A percentile compares a stretch with the other conserved stretches of the same genome.
Conservation (phyloP, 2,329 filamentous ascomycete species). For the Epichloe elymi region DNA sequence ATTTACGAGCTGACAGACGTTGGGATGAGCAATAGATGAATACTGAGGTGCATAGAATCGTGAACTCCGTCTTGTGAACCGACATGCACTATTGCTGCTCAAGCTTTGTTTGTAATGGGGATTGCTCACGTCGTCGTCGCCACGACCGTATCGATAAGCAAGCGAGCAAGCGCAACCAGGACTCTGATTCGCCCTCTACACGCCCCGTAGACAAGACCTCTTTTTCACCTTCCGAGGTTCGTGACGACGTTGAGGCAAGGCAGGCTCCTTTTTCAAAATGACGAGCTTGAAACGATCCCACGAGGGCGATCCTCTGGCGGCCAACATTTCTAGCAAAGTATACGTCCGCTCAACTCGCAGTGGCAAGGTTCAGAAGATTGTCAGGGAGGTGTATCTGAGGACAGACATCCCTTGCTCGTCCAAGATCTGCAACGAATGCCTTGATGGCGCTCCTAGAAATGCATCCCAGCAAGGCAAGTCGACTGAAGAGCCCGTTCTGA, state of each 20-base stretch:
- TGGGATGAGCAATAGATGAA: too few relatives aligned
- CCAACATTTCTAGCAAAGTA: conserved; percentile 86
- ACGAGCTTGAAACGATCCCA: conserved; percentile 50
- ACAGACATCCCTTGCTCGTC: conserved; percentile 97
- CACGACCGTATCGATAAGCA: conserved; percentile 18
- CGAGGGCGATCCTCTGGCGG: conserved; percentile 39
- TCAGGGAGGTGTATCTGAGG: conserved; percentile 87
- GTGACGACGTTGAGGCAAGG: conserved; percentile 3
- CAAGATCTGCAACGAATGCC: conserved; percentile 67
- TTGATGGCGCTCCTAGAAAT: conserved; percentile 61
- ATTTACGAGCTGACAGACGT: too few relatives aligned
- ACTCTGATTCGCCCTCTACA: conserved; percentile 12
- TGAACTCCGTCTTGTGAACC: too few relatives aligned
- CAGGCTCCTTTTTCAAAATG: conserved; percentile 29
- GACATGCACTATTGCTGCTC: too few relatives aligned
- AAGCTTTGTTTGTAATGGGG: too few relatives aligned
- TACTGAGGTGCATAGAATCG: too few relatives aligned
- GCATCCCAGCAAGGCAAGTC: conserved; percentile 60
- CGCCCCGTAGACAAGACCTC: conserved; percentile 9
- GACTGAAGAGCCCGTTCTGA: background rate
- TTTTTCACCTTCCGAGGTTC: conserved; percentile 4
- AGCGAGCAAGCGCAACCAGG: conserved; percentile 14
- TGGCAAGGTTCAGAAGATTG: conserved; percentile 97
- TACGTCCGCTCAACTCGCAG: conserved; percentile 90
- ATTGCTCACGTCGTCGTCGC: background rate